Conservation (phyloP, 257 asterid species). For the Jaltomata sinuosa region DNA sequence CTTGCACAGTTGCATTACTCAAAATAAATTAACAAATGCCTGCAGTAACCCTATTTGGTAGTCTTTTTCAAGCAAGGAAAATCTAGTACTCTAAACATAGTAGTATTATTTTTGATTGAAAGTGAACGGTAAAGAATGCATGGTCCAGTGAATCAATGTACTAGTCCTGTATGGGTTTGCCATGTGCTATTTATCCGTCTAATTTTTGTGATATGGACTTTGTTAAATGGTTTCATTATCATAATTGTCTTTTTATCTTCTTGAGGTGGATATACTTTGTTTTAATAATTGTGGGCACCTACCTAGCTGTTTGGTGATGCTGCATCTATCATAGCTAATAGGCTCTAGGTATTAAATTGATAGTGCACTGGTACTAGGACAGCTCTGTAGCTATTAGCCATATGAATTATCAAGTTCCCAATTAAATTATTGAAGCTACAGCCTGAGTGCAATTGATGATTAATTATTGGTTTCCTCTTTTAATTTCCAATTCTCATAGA, state of each 20-base stretch:
- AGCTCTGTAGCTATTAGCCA: not conserved
- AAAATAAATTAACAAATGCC: not conserved
- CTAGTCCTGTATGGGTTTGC: constrained; percentile 8
- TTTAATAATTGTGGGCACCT: not conserved
- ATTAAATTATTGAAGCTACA: not conserved
- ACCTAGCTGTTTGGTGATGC: not conserved
- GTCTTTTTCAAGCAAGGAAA: constrained; percentile 20
- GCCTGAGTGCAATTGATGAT: not conserved
- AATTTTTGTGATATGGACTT: not conserved
- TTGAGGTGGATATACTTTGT: not conserved
- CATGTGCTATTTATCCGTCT: constrained; percentile 9
- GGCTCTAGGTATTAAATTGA: not conserved
- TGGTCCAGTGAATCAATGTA: constrained; percentile 4
- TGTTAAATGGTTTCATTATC: not conserved
- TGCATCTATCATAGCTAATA: not conserved
- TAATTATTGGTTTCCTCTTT: not conserved
- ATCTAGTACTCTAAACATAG: not conserved
- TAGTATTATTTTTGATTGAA: not conserved
- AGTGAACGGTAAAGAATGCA: constrained; percentile 3
- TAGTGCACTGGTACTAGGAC: not conserved
- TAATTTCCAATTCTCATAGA: not conserved
- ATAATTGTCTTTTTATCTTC: not conserved
- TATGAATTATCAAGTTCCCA: not conserved
- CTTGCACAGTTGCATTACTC: not conserved
- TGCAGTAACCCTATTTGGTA: not conserved